Evolutionary conservation across 2,329 filamentous ascomycete species (phyloP).

Genomic region (Penicillium sp.): DNA sequence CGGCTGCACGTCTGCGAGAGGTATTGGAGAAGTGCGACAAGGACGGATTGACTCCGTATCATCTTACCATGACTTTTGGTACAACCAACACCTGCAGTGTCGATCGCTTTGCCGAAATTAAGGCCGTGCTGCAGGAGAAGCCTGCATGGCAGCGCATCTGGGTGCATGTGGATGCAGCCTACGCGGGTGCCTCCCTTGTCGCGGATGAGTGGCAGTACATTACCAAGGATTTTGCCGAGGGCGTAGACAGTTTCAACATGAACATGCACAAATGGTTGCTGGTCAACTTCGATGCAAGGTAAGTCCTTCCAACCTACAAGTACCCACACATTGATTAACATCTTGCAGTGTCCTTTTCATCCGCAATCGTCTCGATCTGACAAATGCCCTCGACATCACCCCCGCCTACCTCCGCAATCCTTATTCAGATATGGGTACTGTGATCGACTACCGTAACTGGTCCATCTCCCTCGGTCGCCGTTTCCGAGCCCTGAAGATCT

Average conservation of each 20-base stretch:
- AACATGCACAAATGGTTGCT: slow-evolving; percentile 99
- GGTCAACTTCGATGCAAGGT: slow-evolving; percentile 79
- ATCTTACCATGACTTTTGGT: slow-evolving; percentile 78
- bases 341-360: slow-evolving; percentile 73
- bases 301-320: background rate
- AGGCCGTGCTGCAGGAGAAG: slow-evolving; percentile 50
- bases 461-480: slow-evolving; percentile 88
- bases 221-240: slow-evolving; percentile 55
- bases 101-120: slow-evolving; percentile 75
- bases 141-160: slow-evolving; percentile 63
- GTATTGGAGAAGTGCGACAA: slow-evolving; percentile 66
- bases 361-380: slow-evolving; percentile 72
- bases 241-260: slow-evolving; percentile 86
- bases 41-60: slow-evolving; percentile 79
- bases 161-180: slow-evolving; percentile 93
- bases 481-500: slow-evolving; percentile 88
- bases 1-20: slow-evolving; percentile 59
- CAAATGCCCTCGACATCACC: slow-evolving; percentile 73
- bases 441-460: slow-evolving; percentile 97
- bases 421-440: slow-evolving; percentile 76
- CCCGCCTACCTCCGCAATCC: slow-evolving; percentile 80
- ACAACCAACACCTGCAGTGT: slow-evolving; percentile 86
- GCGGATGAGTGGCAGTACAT: slow-evolving; percentile 77
- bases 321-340: slow-evolving; percentile 5
- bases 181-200: slow-evolving; percentile 82